phyloP scores from a whole-genome alignment of 768 basidiomycete genomes.

The Clavulina sp. region DNA sequence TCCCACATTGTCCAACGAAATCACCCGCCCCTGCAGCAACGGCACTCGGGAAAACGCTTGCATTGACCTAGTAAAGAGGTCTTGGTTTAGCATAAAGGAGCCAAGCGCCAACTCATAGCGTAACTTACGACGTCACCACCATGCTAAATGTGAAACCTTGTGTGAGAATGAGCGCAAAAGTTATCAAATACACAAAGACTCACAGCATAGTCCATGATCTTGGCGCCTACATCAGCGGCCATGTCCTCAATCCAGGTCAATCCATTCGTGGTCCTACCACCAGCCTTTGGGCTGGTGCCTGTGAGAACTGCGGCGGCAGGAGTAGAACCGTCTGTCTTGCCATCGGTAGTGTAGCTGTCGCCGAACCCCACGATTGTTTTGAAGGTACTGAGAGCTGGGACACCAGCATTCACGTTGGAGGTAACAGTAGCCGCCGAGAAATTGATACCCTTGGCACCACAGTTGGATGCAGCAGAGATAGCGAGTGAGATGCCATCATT shows the following conservation, averaged over 20 bases:
- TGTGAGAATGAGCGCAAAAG: too few relatives aligned
- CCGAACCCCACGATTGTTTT: constrained; percentile 30
- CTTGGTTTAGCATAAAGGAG: too few relatives aligned
- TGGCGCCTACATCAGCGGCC: constrained; percentile 24
- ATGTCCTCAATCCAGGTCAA: constrained; percentile 33
- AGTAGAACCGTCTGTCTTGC: constrained; percentile 28
- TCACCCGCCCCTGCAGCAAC: too few relatives aligned
- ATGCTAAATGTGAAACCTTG: too few relatives aligned
- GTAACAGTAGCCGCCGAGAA: constrained; percentile 21
- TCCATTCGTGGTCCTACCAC: constrained; percentile 35
- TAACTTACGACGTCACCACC: too few relatives aligned
- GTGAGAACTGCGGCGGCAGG: constrained; percentile 25
- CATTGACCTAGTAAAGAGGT: too few relatives aligned
- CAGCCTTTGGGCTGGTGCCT: constrained; percentile 30
- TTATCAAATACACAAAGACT: constrained; percentile 7
- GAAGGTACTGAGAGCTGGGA: constrained; percentile 19
- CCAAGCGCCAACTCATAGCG: too few relatives aligned
- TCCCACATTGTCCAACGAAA: too few relatives aligned
- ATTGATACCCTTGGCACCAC: constrained; percentile 21
- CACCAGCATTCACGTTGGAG: constrained; percentile 33
- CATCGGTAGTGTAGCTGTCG: constrained; percentile 36
- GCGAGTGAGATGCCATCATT: constrained; percentile 22
- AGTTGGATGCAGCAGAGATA: constrained; percentile 23
- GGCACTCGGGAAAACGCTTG: too few relatives aligned
- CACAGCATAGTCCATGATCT: constrained; percentile 35